Percentiles rank a stretch among this genome's conserved stretches.
These are phyloP conservation scores for Paramecium sexaurelia DNA, from an alignment of 73 alveolate genomes.

Conservation along the genomic window DNA sequence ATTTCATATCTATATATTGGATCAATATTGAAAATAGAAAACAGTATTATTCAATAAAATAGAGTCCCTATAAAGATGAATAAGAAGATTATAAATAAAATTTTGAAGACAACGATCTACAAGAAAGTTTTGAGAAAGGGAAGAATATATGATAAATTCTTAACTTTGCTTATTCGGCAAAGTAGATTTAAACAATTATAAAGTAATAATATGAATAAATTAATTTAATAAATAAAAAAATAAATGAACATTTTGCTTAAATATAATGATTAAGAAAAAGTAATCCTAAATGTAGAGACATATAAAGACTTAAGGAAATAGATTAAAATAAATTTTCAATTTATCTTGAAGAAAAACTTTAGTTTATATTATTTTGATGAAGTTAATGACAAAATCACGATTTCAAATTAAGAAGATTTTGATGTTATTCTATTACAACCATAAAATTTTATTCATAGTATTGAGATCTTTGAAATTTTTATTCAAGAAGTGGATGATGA, in stretches of 20 bases:
- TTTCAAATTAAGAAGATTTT: slow-evolving; percentile 22
- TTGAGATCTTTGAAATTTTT: background rate
- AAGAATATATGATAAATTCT: no score
- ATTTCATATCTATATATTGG: no score
- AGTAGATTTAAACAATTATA: background rate
- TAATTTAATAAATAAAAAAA: background rate
- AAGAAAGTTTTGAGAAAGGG: no score
- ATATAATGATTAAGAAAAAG: background rate
- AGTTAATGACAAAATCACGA: slow-evolving; percentile 24
- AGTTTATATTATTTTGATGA: background rate
- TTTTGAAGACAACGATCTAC: no score
- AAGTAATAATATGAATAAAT: background rate
- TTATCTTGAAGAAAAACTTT: slow-evolving; percentile 2
- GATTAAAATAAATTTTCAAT: background rate
- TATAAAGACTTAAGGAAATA: background rate
- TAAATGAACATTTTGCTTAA: background rate
- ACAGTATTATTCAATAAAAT: no score
- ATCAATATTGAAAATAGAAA: no score
- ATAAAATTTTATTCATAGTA: background rate
- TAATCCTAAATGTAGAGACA: background rate
- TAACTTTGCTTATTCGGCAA: background rate
- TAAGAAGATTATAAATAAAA: no score
- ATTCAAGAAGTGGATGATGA: background rate
- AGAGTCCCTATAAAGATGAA: no score
- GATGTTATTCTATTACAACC: background rate